These are phyloP conservation scores for Dryadomyces quercivorus DNA, from an alignment of 2,329 filamentous ascomycete species.

Conservation along the genomic window DNA sequence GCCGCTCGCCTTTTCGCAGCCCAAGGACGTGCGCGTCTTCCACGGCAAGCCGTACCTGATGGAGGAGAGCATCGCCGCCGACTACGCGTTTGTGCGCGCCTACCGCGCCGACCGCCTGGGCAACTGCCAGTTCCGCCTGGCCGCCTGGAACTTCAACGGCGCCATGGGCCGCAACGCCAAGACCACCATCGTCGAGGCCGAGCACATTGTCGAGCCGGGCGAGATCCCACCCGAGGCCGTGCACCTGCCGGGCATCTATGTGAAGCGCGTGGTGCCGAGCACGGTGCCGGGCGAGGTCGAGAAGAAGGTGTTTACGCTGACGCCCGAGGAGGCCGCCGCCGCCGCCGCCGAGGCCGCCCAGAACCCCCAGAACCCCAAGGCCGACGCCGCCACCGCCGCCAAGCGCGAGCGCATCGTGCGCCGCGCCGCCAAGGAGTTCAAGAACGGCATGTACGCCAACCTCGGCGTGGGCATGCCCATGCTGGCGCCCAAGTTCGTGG, in stretches of 20 bases:
- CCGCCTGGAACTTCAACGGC: slow-evolving; percentile 87
- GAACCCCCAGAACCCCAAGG: slow-evolving; percentile 10
- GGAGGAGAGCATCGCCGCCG: slow-evolving; percentile 77
- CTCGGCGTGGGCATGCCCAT: slow-evolving; percentile 90
- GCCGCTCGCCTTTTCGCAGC: slow-evolving; percentile 61
- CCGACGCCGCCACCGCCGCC: slow-evolving; percentile 57
- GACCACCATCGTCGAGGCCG: slow-evolving; percentile 83
- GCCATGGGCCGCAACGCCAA: slow-evolving; percentile 88
- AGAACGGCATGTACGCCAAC: slow-evolving; percentile 93
- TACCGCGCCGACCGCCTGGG: slow-evolving; percentile 87
- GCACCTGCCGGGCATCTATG: slow-evolving; percentile 83
- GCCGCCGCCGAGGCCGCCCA: slow-evolving; percentile 29
- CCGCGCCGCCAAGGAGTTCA: slow-evolving; percentile 79
- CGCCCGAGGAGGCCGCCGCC: background rate
- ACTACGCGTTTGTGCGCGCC: slow-evolving; percentile 89
- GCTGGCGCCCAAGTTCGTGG: slow-evolving; percentile 76
- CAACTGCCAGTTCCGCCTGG: slow-evolving; percentile 80
- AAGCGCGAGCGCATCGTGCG: slow-evolving; percentile 79
- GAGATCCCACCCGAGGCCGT: slow-evolving; percentile 76
- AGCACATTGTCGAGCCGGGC: slow-evolving; percentile 82
- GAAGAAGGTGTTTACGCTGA: slow-evolving; percentile 71
- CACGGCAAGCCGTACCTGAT: slow-evolving; percentile 82
- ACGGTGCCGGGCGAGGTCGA: slow-evolving; percentile 33
- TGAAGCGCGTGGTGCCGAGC: slow-evolving; percentile 77
- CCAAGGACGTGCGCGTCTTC: slow-evolving; percentile 86